Evolutionary conservation across 352 stramenopile species (phyloP).

Genomic region (Pythium apleroticum): DNA sequence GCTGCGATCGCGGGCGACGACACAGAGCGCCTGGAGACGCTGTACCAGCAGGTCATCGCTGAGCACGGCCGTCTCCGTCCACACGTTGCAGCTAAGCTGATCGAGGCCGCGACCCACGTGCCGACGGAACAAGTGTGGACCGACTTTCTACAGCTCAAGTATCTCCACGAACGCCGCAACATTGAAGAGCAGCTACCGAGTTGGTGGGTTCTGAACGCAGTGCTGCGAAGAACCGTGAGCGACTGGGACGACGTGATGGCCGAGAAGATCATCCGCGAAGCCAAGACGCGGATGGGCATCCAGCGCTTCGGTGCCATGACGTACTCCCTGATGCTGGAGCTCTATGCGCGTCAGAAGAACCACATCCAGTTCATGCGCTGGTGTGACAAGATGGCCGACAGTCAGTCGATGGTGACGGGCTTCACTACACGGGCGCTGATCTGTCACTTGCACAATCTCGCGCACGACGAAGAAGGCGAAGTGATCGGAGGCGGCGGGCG

Average conservation of each 20-base stretch:
- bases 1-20: constrained; percentile 52
- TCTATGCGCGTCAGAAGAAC: constrained; percentile 53
- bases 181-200: constrained; percentile 16
- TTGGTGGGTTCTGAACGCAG: constrained; percentile 54
- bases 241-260: constrained; percentile 49
- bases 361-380: constrained; percentile 47
- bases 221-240: constrained; percentile 58
- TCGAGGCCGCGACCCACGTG: constrained; percentile 40
- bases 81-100: constrained; percentile 47
- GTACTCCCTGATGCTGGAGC: constrained; percentile 66
- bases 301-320: constrained; percentile 63
- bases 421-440: constrained; percentile 61
- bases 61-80: constrained; percentile 43
- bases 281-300: constrained; percentile 37
- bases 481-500: neutral
- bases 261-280: constrained; percentile 51
- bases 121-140: constrained; percentile 55
- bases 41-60: constrained; percentile 49
- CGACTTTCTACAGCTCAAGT: constrained; percentile 46
- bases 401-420: constrained; percentile 40
- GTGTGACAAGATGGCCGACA: constrained; percentile 46
- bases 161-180: constrained; percentile 37
- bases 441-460: constrained; percentile 40
- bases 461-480: neutral
- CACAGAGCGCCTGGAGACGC: constrained; percentile 36